A percentile compares a stretch with the other conserved stretches of the same genome.
Evolutionary conservation across 1,284 basidiomycete species (phyloP).

Genomic region (Irpex sp.): DNA sequence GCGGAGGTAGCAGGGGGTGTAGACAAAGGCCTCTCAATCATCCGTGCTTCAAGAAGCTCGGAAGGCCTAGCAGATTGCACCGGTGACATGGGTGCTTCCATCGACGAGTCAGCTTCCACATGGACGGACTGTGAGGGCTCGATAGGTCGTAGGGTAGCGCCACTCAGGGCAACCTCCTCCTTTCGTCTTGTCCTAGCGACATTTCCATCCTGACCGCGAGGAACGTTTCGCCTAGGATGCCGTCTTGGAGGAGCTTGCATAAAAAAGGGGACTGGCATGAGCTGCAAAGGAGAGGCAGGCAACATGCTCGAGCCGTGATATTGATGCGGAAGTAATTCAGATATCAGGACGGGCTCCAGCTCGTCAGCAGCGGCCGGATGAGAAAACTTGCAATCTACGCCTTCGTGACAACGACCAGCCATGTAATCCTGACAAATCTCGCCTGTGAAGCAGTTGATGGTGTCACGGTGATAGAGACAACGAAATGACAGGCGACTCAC

Average conservation of each 20-base stretch:
- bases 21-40: slow-evolving; percentile 13
- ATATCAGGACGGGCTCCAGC: not conserved
- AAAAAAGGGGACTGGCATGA: not conserved
- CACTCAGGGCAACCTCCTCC: not conserved
- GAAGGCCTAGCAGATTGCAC: not conserved
- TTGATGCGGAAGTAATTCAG: not conserved
- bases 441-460: slow-evolving; percentile 23
- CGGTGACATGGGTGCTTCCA: not conserved
- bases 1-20: slow-evolving; percentile 12
- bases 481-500: slow-evolving; percentile 23
- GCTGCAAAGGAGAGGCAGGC: slow-evolving; percentile 8
- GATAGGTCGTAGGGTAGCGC: not conserved
- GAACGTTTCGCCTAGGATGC: not conserved
- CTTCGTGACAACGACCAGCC: slow-evolving; percentile 33
- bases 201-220: not conserved
- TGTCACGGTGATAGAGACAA: not conserved
- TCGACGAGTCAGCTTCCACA: not conserved
- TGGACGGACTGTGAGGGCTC: not conserved
- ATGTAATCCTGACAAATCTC: slow-evolving; percentile 32
- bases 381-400: slow-evolving; percentile 34
- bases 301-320: not conserved
- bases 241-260: not conserved
- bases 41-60: slow-evolving; percentile 1
- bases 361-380: slow-evolving; percentile 28
- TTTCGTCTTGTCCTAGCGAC: not conserved